Base-by-base conservation (phyloP, 148 eudicot species). In the Persicaria maculosa region DNA sequence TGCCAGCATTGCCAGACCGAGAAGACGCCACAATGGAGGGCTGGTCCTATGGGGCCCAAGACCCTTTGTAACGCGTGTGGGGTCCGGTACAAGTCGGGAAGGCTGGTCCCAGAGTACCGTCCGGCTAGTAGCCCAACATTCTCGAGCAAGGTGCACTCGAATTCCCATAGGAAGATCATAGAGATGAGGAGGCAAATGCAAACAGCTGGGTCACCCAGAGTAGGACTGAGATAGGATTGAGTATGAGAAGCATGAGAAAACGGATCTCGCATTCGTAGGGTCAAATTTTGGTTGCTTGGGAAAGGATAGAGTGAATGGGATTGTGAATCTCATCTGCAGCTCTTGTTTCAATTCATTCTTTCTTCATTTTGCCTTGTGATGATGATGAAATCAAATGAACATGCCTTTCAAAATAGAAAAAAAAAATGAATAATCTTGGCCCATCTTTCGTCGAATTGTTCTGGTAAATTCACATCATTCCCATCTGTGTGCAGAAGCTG, bases 11-110 rank as follows among this genome's bases (percentile, higher is more conserved):
- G 87, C 72, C 50, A 75, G 7, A 69, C 83, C 12, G 87, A 85
- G 71, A 85, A 77, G 61, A 84, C 84, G n/a, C 87, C 84, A 7
- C 85, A 84, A 45, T 84, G 87, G 87, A 55, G 87, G 45, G 72
- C 85, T 1, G 87, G 84, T 2, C 87, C 85, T 0, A 1, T 77
- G 61, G 87, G 68, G 83, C 44, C 85, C 15, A 84, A 84, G 54
- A 84, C 87, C 8, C 75, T 84, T 15, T 84, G 87, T 57, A 84
- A 84, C 55, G 87, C 87, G 15, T 84, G 84, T 17, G 87, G 87
- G 1, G 87, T 85, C 4, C 36, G 85, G 64, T 82, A 61, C 78
- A 85, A 85, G 78, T 85, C 87, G 9, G 87, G 87, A 1, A 50
- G 87, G 31, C 72, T 82, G 4, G 83, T 85, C 58, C 85, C 85